Evolutionary conservation across 495 filamentous ascomycete genomes (phyloP), one percentile per base, ranked within the genome.

Genomic region (Aspergillus coremiiformis): DNA sequence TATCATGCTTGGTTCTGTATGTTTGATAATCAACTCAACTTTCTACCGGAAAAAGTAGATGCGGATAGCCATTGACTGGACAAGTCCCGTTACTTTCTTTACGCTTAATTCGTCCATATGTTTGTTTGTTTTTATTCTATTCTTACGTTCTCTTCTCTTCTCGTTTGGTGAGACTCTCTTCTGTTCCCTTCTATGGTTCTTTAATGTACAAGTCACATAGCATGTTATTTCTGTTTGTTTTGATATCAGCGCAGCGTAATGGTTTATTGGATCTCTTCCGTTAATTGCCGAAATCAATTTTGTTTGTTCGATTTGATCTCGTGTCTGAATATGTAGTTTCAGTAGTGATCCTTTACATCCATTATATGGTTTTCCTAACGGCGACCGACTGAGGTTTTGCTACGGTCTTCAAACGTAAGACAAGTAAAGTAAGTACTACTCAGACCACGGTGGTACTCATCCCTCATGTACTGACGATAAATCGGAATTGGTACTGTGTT

Each of bases 171-270:
- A 52, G 51, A 39, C 37, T 45, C 23, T 48, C 37, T 44, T 15
- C 26, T 46, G 47, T 55, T 56, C 12, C 47, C 22, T 53, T 29
- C 22, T 35, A 35, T 39, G 29, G 23, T 52, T 53, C 49, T 24
- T 15, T 51, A 49, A 27, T 57, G 50, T 49, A 51, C 48, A 33
- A 57, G 53, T 53, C 51, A 54, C 44, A 47, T 43, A 39, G 39
- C 44, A 50, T 44, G 29, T 9, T n/a, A n/a, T 42, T n/a, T 54
- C 30, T 46, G 20, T 51, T 49, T 54, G 23, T 43, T 53, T 45
- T 53, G 53, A 61, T 64, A 61, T 64, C 61, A 61, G 61, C 58
- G 52, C 42, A 57, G 53, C 55, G 61, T 11, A 39, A 33, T 27
- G 53, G 30, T 41, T 42, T 17, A 39, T 56, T 23, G 32, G 32